Evolutionary conservation across 1,284 basidiomycete species (phyloP).

Genomic region (Fomitopsis palustris): DNA sequence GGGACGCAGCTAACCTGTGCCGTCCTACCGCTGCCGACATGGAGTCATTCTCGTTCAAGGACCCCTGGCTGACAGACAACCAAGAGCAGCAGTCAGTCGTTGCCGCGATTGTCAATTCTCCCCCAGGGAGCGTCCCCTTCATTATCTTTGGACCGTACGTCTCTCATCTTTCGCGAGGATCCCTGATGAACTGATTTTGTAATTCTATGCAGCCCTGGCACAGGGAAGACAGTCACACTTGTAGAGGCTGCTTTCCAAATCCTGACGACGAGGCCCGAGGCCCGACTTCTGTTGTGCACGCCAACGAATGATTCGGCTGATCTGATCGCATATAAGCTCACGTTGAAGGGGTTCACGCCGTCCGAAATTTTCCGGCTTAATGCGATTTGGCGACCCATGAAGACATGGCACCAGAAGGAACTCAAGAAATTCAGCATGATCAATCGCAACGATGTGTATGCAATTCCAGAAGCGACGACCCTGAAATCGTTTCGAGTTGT

Average conservation of each 20-base stretch:
- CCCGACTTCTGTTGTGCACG: constrained; percentile 59
- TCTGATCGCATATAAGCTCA: constrained; percentile 50
- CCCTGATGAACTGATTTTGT: too few relatives aligned
- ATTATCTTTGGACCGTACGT: constrained; percentile 66
- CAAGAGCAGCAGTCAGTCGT: constrained; percentile 40
- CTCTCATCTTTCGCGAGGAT: neutral
- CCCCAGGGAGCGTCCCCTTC: constrained; percentile 50
- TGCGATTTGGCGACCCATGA: constrained; percentile 51
- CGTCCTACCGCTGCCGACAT: constrained; percentile 8
- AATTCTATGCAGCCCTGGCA: constrained; percentile 46
- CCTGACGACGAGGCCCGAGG: constrained; percentile 36
- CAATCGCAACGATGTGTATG: constrained; percentile 38
- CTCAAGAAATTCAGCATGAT: constrained; percentile 41
- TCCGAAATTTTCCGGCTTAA: constrained; percentile 58
- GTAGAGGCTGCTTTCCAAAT: constrained; percentile 65
- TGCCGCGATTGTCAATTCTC: constrained; percentile 41
- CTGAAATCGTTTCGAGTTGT: constrained; percentile 51
- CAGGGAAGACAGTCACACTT: constrained; percentile 67
- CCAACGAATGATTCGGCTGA: constrained; percentile 63
- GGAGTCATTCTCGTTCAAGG: constrained; percentile 35
- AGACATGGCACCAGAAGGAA: constrained; percentile 33
- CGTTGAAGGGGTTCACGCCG: constrained; percentile 37
- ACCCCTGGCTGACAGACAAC: constrained; percentile 27
- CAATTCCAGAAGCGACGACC: constrained; percentile 36
- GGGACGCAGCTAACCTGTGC: constrained; percentile 22